These are phyloP conservation scores for Sindora glabra DNA, from an alignment of 306 rosid species.

Conservation along the genomic window DNA sequence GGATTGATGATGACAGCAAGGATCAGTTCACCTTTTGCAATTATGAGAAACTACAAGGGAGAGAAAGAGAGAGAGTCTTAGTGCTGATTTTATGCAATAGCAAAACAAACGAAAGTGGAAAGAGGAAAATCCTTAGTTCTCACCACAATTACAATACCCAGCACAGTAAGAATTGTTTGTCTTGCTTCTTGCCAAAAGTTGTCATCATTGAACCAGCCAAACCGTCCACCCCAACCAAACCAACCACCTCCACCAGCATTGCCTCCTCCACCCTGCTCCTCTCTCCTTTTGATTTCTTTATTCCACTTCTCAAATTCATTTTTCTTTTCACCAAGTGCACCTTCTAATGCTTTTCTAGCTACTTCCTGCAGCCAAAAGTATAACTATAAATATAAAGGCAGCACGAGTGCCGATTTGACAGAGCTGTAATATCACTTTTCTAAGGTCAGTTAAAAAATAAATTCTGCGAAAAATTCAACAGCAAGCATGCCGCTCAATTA, in stretches of 20 bases:
- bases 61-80: not conserved
- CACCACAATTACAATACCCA: constrained; percentile 67
- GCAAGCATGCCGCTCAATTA: no score
- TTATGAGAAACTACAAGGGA: constrained; percentile 58
- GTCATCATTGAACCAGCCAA: constrained; percentile 89
- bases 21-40: constrained; percentile 74
- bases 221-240: constrained; percentile 81
- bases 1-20: constrained; percentile 79
- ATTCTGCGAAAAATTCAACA: no score
- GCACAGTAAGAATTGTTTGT: constrained; percentile 60
- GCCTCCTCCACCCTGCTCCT: constrained; percentile 77
- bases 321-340: constrained; percentile 94
- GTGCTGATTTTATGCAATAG: not conserved
- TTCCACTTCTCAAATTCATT: constrained; percentile 82
- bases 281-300: constrained; percentile 81
- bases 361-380: constrained; percentile 52
- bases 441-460: no score
- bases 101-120: constrained; percentile 3
- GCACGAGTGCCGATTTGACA: no score
- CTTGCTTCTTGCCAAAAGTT: constrained; percentile 87
- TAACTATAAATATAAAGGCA: no score
- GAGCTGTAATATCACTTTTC: no score
- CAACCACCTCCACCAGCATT: constrained; percentile 86
- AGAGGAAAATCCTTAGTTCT: constrained; percentile 30
- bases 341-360: constrained; percentile 90